Conservation (phyloP, 2,329 filamentous ascomycete species). For the Akanthomyces muscarius region DNA sequence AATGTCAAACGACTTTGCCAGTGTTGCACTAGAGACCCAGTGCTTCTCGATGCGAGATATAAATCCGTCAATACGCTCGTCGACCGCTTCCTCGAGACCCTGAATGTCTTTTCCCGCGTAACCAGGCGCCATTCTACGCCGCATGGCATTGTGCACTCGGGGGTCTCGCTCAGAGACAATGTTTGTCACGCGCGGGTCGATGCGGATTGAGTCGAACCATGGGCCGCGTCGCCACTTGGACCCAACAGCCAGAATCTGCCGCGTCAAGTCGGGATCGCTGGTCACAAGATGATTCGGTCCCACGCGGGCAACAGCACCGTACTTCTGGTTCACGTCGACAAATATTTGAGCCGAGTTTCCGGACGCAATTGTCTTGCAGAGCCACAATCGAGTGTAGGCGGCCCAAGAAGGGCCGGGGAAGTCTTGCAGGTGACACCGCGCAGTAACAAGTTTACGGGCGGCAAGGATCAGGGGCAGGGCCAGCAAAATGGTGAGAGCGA, state of each 20-base stretch:
- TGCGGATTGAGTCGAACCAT: neutral
- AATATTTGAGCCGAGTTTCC: neutral
- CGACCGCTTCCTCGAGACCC: neutral
- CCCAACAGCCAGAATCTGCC: neutral
- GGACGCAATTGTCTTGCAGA: neutral
- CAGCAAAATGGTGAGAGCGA: neutral
- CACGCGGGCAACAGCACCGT: neutral
- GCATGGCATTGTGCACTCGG: neutral
- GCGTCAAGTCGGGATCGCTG: conserved; percentile 7
- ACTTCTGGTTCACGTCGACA: neutral
- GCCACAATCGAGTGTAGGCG: neutral
- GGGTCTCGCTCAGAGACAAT: neutral
- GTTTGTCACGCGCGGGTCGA: conserved; percentile 6
- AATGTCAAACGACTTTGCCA: conserved; percentile 4
- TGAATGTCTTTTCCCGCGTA: neutral
- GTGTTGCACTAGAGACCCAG: neutral
- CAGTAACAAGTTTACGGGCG: neutral
- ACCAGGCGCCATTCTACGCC: neutral
- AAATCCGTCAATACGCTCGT: neutral
- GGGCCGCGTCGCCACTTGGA: conserved; percentile 3
- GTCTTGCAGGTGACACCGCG: neutral
- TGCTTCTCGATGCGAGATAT: conserved; percentile 1
- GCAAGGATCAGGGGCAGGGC: neutral
- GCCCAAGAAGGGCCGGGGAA: neutral
- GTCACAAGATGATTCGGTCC: conserved; percentile 5